Evolutionary conservation across 352 stramenopile species (phyloP).

Genomic region (Phytophthora megakarya): DNA sequence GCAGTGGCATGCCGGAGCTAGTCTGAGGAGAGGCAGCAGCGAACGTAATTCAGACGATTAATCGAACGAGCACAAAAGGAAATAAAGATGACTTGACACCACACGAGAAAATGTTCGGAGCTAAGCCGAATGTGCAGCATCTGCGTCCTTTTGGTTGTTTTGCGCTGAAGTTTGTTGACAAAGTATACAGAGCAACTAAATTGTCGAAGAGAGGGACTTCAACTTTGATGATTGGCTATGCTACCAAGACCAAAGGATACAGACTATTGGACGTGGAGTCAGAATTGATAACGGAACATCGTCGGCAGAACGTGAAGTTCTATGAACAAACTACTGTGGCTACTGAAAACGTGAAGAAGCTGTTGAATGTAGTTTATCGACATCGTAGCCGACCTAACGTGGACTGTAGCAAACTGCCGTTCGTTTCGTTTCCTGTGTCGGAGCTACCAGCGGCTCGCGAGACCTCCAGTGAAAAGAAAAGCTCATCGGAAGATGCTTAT

Average conservation of each 20-base stretch:
- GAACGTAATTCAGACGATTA: constrained; percentile 12
- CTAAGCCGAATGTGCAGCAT: constrained; percentile 11
- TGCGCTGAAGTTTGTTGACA: constrained; percentile 12
- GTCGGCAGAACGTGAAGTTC: constrained; percentile 14
- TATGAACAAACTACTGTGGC: constrained; percentile 7
- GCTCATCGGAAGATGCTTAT: not conserved
- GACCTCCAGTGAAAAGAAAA: not conserved
- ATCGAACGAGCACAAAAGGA: constrained; percentile 10
- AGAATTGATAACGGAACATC: constrained; percentile 6
- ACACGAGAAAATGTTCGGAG: constrained; percentile 7
- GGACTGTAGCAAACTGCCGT: constrained; percentile 3
- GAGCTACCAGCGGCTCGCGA: not conserved
- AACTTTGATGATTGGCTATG: constrained; percentile 3
- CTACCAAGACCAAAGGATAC: constrained; percentile 4
- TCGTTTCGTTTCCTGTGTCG: not conserved
- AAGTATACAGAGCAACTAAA: not conserved
- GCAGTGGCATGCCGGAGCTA: constrained; percentile 2
- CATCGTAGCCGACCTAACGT: not conserved
- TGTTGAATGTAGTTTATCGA: constrained; percentile 12
- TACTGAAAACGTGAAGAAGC: not conserved
- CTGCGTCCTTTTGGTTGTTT: constrained; percentile 13
- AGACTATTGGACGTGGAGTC: not conserved
- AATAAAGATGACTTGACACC: constrained; percentile 11
- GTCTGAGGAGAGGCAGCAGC: constrained; percentile 11
- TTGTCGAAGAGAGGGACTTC: constrained; percentile 6